phyloP scores from a whole-genome alignment of 106 monocot genomes.

The Dendrobium nobile region DNA sequence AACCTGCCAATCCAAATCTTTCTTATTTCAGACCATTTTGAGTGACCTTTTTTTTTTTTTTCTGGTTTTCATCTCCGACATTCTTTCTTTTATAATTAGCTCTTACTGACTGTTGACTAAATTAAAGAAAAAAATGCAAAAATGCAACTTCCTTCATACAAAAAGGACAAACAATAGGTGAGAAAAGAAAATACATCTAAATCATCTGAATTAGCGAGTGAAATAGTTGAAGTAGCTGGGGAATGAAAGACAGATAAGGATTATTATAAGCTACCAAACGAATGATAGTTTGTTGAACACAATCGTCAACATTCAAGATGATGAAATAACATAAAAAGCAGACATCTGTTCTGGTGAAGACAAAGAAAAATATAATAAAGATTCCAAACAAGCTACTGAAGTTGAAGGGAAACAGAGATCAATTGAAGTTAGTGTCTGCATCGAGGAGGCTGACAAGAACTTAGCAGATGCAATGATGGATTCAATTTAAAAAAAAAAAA shows the following conservation, averaged over 20 bases:
- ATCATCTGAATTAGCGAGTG: constrained; percentile 10
- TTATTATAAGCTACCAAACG: constrained; percentile 46
- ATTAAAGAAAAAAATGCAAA: not conserved
- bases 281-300: constrained; percentile 22
- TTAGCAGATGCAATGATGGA: not conserved
- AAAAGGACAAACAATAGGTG: constrained; percentile 4
- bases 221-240: constrained; percentile 27
- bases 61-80: no score
- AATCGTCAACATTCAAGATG: constrained; percentile 9
- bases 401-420: constrained; percentile 14
- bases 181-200: constrained; percentile 8
- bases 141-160: constrained; percentile 9
- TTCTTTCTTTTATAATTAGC: no score
- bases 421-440: constrained; percentile 10
- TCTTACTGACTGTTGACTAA: no score
- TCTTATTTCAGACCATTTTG: no score
- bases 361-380: constrained; percentile 7
- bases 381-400: constrained; percentile 9
- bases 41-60: no score
- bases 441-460: constrained; percentile 10
- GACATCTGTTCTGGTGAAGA: not conserved
- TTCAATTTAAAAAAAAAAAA: no score
- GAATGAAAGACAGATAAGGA: constrained; percentile 63
- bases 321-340: constrained; percentile 19
- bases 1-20: no score